Percentiles rank a stretch among this genome's conserved stretches.
Conservation (phyloP, 169 alveolate genomes). For the Plasmodium ovale region DNA sequence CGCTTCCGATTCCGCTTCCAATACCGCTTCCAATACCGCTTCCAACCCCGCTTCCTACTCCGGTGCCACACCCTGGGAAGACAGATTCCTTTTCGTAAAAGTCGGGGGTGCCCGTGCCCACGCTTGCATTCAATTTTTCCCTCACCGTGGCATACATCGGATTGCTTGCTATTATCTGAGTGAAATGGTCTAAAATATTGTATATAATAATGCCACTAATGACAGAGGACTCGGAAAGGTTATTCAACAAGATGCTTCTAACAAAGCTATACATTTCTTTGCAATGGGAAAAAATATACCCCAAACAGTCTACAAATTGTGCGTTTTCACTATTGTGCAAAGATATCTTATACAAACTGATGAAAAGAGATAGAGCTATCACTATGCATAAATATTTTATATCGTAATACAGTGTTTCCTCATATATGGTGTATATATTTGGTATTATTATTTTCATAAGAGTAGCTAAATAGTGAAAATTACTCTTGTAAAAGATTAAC, state of each 20-base stretch:
- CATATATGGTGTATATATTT: slow-evolving; percentile 32
- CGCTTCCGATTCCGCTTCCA: too few species aligned
- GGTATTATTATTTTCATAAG: slow-evolving; percentile 70
- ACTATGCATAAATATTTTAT: slow-evolving; percentile 65
- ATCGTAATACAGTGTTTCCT: slow-evolving; percentile 54
- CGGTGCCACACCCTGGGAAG: too few species aligned
- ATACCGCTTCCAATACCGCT: neutral
- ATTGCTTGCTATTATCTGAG: neutral
- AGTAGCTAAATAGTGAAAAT: slow-evolving; percentile 30
- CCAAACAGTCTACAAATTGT: slow-evolving; percentile 27
- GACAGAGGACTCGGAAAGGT: slow-evolving; percentile 59
- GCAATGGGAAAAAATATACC: slow-evolving; percentile 25
- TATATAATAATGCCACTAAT: slow-evolving; percentile 72
- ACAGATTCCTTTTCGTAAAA: neutral
- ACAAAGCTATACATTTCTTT: slow-evolving; percentile 52
- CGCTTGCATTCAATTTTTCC: neutral
- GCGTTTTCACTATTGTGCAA: neutral
- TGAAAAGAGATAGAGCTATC: slow-evolving; percentile 49
- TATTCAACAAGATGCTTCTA: slow-evolving; percentile 15
- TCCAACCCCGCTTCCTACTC: too few species aligned
- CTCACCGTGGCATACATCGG: neutral
- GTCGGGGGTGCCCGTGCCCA: neutral
- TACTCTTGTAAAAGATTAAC: slow-evolving; percentile 42
- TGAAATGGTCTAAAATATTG: slow-evolving; percentile 31
- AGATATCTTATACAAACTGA: slow-evolving; percentile 56